Conservation (phyloP, 306 rosid genomes). For the Urtica urens region DNA sequence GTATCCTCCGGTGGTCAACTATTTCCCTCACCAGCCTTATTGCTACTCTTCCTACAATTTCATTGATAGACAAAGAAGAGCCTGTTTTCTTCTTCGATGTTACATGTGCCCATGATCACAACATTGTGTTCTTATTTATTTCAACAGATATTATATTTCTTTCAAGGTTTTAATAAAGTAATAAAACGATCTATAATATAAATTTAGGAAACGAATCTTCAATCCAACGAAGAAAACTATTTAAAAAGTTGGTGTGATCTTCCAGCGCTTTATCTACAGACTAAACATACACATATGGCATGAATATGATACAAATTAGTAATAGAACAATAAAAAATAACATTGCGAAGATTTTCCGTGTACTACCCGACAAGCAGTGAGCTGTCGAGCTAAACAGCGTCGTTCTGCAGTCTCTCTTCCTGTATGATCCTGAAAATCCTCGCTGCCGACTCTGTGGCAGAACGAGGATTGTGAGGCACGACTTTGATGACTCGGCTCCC, state of each 20-base stretch:
- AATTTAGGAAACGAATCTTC: too few relatives aligned
- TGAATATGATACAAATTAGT: not conserved
- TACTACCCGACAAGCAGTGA: not conserved
- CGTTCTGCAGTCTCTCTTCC: conserved; percentile 67
- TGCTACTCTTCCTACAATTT: conserved; percentile 31
- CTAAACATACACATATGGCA: conserved; percentile 6
- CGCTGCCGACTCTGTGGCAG: conserved; percentile 88
- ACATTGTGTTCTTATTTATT: too few relatives aligned
- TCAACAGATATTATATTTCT: too few relatives aligned
- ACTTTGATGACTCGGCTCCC: conserved; percentile 68
- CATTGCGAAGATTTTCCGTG: not conserved
- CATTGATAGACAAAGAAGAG: conserved; percentile 1
- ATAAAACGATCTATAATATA: too few relatives aligned
- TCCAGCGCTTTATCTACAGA: conserved; percentile 5
- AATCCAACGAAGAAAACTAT: too few relatives aligned
- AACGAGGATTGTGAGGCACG: conserved; percentile 75
- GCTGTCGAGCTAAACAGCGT: conserved; percentile 6
- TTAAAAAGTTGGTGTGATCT: conserved; percentile 1
- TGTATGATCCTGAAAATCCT: conserved; percentile 87
- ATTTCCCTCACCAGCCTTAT: conserved; percentile 17
- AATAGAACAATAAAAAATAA: not conserved
- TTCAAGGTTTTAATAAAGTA: too few relatives aligned
- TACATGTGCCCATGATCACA: conserved; percentile 14
- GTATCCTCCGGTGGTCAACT: conserved; percentile 28
- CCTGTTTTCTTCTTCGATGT: conserved; percentile 47